Evolutionary conservation across 2,329 filamentous ascomycete genomes (phyloP).

Genomic region (Fusarium haematococcum): DNA sequence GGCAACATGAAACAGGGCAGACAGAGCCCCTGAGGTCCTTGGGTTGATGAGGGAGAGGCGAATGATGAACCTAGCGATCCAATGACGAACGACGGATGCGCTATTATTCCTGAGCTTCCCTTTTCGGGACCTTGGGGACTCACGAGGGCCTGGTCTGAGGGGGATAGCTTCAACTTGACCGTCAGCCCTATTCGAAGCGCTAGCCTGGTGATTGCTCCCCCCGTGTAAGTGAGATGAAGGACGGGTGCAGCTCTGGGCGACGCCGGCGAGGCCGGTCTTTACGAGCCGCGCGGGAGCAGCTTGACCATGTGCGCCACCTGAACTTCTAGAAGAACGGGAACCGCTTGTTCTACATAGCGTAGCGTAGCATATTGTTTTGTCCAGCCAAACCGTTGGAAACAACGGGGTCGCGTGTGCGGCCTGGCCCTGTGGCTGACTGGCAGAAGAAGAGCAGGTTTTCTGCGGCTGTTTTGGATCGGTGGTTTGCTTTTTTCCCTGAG

Average conservation of each 20-base stretch:
- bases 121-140: conserved; percentile 1
- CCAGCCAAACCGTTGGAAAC: conserved; percentile 10
- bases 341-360: conserved; percentile 1
- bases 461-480: conserved; percentile 19
- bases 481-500: conserved; percentile 18
- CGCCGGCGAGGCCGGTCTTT: conserved; percentile 6
- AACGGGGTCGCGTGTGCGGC: background rate
- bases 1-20: conserved; percentile 38
- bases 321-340: conserved; percentile 33
- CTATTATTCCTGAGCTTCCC: conserved; percentile 10
- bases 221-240: conserved; percentile 31
- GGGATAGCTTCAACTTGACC: conserved; percentile 12
- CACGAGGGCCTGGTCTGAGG: background rate
- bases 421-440: background rate
- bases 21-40: conserved; percentile 27
- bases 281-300: conserved; percentile 17
- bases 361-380: background rate
- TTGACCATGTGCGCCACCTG: conserved; percentile 15
- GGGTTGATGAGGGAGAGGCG: background rate
- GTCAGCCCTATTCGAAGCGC: conserved; percentile 28
- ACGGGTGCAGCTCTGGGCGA: conserved; percentile 3
- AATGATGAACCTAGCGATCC: conserved; percentile 6
- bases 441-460: conserved; percentile 5
- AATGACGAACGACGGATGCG: conserved; percentile 1
- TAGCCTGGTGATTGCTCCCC: background rate